A percentile compares a stretch with the other conserved stretches of the same genome.
These are phyloP conservation scores for Wickerhamomyces xylosicus DNA, from an alignment of 805 yeast species.

Conservation along the genomic window DNA sequence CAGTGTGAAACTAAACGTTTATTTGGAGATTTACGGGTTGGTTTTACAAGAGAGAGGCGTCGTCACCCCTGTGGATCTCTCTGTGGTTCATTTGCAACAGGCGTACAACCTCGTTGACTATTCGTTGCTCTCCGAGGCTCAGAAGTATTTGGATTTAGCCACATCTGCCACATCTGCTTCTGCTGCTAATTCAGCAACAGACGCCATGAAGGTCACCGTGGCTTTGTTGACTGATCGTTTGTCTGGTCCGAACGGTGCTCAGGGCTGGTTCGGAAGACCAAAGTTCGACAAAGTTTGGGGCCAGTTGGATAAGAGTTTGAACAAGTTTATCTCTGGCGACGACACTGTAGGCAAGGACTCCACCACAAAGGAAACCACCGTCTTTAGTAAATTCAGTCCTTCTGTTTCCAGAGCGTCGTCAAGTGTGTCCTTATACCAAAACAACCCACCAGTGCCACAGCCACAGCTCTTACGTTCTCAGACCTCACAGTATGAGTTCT, in stretches of 20 bases:
- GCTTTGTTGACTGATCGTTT: slow-evolving; percentile 27
- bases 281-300: slow-evolving; percentile 83
- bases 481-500: slow-evolving; percentile 1
- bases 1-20: slow-evolving; percentile 20
- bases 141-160: slow-evolving; percentile 49
- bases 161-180: slow-evolving; percentile 29
- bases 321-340: slow-evolving; percentile 80
- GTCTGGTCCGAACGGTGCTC: slow-evolving; percentile 35
- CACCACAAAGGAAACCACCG: slow-evolving; percentile 25
- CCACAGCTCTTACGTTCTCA: slow-evolving; percentile 2
- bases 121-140: slow-evolving; percentile 48
- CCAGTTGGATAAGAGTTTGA: slow-evolving; percentile 69
- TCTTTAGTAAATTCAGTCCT: slow-evolving; percentile 66
- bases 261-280: slow-evolving; percentile 74
- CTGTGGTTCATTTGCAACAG: slow-evolving; percentile 53
- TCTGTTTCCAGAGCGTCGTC: slow-evolving; percentile 46
- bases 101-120: slow-evolving; percentile 62
- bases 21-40: slow-evolving; percentile 19
- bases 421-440: slow-evolving; percentile 8
- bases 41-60: slow-evolving; percentile 16
- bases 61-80: slow-evolving; percentile 27
- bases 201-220: slow-evolving; percentile 26
- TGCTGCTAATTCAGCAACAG: slow-evolving; percentile 23
- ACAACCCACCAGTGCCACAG: slow-evolving; percentile 3
- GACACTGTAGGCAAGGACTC: slow-evolving; percentile 37